Evolutionary conservation across 2,329 filamentous ascomycete species (phyloP), one percentile per base, ranked within the genome.

Genomic region (Trichoderma semiorbis): DNA sequence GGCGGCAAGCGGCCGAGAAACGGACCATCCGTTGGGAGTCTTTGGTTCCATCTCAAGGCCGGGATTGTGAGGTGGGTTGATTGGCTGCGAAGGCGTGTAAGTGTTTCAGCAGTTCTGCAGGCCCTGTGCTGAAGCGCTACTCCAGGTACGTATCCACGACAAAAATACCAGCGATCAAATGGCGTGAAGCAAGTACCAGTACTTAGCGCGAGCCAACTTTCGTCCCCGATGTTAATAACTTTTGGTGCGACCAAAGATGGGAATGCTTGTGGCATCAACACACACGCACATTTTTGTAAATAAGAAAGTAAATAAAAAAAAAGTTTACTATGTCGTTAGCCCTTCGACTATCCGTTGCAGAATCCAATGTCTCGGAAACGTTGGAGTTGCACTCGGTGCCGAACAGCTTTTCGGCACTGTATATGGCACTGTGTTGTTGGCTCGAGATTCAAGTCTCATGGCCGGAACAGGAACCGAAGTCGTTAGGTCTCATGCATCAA

Each of bases 31-130:
- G 53, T 32, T 69, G 57, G 36, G 11, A 60, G 72, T 26, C 30
- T 64, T 16, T 53, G 55, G 61, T 32, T 43, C 26, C 39, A 66
- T 67, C 53, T 72, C 69, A 63, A 64, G 55, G 64, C 70, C 63
- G 34, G 64, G 72, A n/a, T 53, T 24, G n/a, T 30, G 57, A 62
- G 26, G 50, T 7, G 6, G 55, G 58, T 60, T 61, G 72, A 73
- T 73, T 73, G 72, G 72, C 58, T 69, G 24, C 30, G 32, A 30
- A 55, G 57, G 30, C 60, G 53, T 34, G 39, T 39, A 21, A 32
- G 65, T 69, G 72, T 73, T 73, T 73, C 72, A 73, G 72, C 58
- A 47, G 18, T 14, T 39, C 11, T 68, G 34, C 28, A 53, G 14
- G 43, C 24, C n/a, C 21, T 36, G 4, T 57, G 50, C 24, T 55